Conservation (phyloP, 2,329 filamentous ascomycete species). For the Xylariaceae sp. region DNA sequence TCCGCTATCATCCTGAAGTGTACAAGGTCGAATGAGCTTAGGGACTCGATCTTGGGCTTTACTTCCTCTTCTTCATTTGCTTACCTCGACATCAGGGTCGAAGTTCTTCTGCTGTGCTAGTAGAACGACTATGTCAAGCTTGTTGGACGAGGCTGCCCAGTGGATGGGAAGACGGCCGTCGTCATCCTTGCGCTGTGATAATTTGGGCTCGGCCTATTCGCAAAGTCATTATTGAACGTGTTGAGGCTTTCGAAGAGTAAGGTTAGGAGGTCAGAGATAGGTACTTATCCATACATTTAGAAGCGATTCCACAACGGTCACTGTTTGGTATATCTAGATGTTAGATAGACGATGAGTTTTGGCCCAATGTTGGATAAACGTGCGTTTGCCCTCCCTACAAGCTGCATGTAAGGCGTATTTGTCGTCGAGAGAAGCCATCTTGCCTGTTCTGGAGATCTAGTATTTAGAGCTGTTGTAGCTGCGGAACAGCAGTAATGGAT, state of each 20-base stretch:
- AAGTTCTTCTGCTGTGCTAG: slow-evolving; percentile 68
- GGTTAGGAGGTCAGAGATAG: background rate
- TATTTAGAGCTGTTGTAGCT: too few relatives aligned
- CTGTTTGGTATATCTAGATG: slow-evolving; percentile 46
- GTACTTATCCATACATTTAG: slow-evolving; percentile 50
- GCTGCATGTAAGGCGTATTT: slow-evolving; percentile 86
- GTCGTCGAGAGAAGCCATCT: too few relatives aligned
- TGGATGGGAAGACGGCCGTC: slow-evolving; percentile 89
- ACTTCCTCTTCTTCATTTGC: background rate
- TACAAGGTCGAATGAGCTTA: slow-evolving; percentile 3
- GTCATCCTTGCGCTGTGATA: slow-evolving; percentile 67
- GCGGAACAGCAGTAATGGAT: too few relatives aligned
- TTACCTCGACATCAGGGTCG: slow-evolving; percentile 74
- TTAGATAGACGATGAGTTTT: too few relatives aligned
- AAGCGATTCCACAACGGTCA: slow-evolving; percentile 65
- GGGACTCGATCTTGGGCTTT: too few relatives aligned
- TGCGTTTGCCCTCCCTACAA: slow-evolving; percentile 78
- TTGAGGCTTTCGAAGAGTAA: slow-evolving; percentile 1
- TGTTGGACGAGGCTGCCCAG: slow-evolving; percentile 87
- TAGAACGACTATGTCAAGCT: slow-evolving; percentile 65
- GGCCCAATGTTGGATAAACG: slow-evolving; percentile 19
- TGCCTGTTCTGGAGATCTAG: too few relatives aligned
- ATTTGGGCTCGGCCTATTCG: slow-evolving; percentile 72
- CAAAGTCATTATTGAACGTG: too few relatives aligned
- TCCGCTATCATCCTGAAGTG: slow-evolving; percentile 61